Base-by-base conservation (phyloP, 2,329 filamentous ascomycete genomes). In the Exophiala oligosperma region DNA sequence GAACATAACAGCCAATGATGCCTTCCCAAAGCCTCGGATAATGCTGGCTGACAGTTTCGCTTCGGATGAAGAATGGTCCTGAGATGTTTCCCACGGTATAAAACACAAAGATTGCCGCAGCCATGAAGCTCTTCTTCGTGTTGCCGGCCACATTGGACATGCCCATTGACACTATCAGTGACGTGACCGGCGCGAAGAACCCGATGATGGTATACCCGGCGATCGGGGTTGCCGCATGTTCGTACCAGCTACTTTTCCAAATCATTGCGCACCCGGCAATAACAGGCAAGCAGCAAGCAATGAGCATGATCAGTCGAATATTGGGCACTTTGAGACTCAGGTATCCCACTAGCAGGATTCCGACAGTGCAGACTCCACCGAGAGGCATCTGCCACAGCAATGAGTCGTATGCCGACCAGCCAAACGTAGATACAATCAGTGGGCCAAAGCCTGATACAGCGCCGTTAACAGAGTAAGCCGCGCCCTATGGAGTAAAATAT, bases 11-110 rank as follows among this genome's bases (percentile, higher is more conserved):
- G 54, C 26, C 48, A 32, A 91, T 89, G 59, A 92, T 69, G 0
- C 87, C 87, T 0, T 82, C 75, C 88, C 88, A 91, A 7, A 91
- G 68, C 64, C 84, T 82, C 0, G 89, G 88, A 67, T 91, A 91
- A 71, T 91, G 89, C 49, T 80, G 69, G 0, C 69, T 73, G 63
- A 87, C 87, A 0, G 84, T 86, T 71, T 88, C 76, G n/a, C 81
- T 85, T 65, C 83, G 83, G 41, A 91, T 82, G 40, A 91, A 76
- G 72, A 89, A 87, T 2, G 89, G 89, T 0, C 88, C 88, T 24
- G 91, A 84, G 51, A 92, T 91, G 65, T 91, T 91, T 1, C 88
- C 84, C 5, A 91, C 84, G 55, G 87, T 89, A 68, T 91, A 91
- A 0, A 86, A 87, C 0, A 90, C 86, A 62, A 91, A 92, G 1